Evolutionary conservation across 495 filamentous ascomycete genomes (phyloP), one percentile per base, ranked within the genome.

Genomic region (Chlorociboria aeruginascens): DNA sequence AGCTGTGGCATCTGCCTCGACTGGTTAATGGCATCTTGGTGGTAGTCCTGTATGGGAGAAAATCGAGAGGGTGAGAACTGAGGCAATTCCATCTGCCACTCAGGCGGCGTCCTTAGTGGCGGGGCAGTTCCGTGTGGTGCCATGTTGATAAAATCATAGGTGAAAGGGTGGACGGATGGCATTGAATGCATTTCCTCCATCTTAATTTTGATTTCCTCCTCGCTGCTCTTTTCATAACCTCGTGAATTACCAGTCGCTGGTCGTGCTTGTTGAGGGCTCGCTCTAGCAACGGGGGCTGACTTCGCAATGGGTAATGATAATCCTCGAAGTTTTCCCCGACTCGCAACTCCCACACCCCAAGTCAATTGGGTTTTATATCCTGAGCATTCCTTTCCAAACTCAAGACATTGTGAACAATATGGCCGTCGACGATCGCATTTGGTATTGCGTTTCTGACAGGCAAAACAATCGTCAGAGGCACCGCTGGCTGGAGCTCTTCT

Each of bases 341-440:
- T 96, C 34, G 92, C 92, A 52, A 98, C 92, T 20, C 92, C 92
- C 32, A 98, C 84, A 10, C 90, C 92, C 92, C 92, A 98, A 32
- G 92, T 98, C 69, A 98, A 76, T 40, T 89, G 86, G 16, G 92
- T 97, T 68, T 93, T 92, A 71, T 98, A 98, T 51, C 92, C 92
- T 37, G 86, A 88, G 69, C 92, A 98, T 63, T 94, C 88, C 60
- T 86, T 90, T 47, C 88, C 86, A 49, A 82, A 69, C 46, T 95
- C 89, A 42, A 98, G 75, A 66, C 92, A 98, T 63, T 87, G 89
- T 39, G 86, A 88, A 63, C 92, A 98, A 63, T 96, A 98, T 11
- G 92, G 92, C 53, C 92, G 77, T 61, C 86, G 79, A 43, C 92
- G 80, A 66, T 98, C 92, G 68, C 92, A 98, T 63, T 85, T 84